These are phyloP conservation scores for Tubosaeta brunneosetosa DNA, from an alignment of 768 basidiomycete genomes.

Conservation along the genomic window DNA sequence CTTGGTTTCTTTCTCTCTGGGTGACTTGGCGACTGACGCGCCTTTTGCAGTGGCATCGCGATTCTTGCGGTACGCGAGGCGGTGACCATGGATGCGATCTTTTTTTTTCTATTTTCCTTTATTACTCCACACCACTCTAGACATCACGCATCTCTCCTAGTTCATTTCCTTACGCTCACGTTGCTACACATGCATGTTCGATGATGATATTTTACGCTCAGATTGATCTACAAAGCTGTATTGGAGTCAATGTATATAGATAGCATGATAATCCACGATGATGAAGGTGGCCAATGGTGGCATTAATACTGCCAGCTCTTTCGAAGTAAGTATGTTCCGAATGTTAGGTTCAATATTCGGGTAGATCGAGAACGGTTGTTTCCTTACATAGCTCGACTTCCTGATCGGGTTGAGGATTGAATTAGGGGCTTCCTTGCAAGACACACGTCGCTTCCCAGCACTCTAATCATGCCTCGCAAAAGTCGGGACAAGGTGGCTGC, in stretches of 20 bases:
- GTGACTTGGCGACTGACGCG: not conserved
- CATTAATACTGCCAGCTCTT: no score
- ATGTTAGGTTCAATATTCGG: no score
- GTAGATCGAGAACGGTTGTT: no score
- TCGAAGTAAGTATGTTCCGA: no score
- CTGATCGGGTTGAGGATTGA: no score
- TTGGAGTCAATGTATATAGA: not conserved
- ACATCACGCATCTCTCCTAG: not conserved
- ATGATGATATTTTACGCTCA: not conserved
- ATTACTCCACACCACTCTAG: not conserved
- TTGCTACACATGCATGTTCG: not conserved
- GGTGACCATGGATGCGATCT: constrained; percentile 21
- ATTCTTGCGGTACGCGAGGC: constrained; percentile 67
- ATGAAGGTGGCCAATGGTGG: no score
- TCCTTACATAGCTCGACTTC: no score
- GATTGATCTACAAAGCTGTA: not conserved
- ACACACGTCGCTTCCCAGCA: not conserved
- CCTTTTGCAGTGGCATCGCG: constrained; percentile 53
- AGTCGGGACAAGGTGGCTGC: not conserved
- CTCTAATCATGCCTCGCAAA: not conserved
- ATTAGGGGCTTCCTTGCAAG: not conserved
- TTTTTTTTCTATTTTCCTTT: not conserved
- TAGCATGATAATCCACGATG: not conserved
- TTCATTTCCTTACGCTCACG: not conserved
- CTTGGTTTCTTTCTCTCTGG: no score